Evolutionary conservation across 2,329 filamentous ascomycete genomes (phyloP), one percentile per base, ranked within the genome.

Genomic region (Ophiocordyceps camponoti-saundersi): DNA sequence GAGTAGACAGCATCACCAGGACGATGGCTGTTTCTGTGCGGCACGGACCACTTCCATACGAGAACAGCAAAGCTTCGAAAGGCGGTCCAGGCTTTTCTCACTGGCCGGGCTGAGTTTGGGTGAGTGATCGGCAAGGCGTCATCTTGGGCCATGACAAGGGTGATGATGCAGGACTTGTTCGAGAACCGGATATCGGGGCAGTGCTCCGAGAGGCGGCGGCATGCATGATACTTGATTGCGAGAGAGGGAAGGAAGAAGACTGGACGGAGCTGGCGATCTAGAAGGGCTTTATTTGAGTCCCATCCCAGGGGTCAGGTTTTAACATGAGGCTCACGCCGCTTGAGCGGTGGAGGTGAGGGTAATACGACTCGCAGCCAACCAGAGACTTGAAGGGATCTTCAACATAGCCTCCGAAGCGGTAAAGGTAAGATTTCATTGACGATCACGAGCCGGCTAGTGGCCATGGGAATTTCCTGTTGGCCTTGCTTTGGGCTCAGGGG

Each of bases 1-100:
- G 49, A 46, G 30, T 52, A 53, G 13, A 50, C 32, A 7, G 40
- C 29, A 36, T 53, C 52, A 13, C 46, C 36, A 13, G 49, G 48
- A 13, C 51, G 48, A 40, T 53, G 51, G 22, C 52, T 48, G 32
- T 48, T 53, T 21, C 48, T 51, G 43, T 51, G 48, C 6, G 49
- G 49, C 18, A 53, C 51, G 7, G 52, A 52, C 51, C 52, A 53
- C n/a, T 48, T 34, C 52, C 52, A 53, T 21, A 53, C 26, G 23
- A 44, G 42, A 18, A n/a, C 26, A 26, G 23, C 21, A 18, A 29
- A 26, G 11, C 13, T 29, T 29, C 42, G n/a, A 12, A 44, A 3
- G 23, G 42, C 42, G 22, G 22, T 20, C 23, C 42, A 44, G 42
- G 16, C 42, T 15, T 7, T 32, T 16, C 26, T 30, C 5, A 32